Evolutionary conservation across 805 yeast genomes (phyloP), one percentile per base, ranked within the genome.

Genomic region (Candida insectalens): DNA sequence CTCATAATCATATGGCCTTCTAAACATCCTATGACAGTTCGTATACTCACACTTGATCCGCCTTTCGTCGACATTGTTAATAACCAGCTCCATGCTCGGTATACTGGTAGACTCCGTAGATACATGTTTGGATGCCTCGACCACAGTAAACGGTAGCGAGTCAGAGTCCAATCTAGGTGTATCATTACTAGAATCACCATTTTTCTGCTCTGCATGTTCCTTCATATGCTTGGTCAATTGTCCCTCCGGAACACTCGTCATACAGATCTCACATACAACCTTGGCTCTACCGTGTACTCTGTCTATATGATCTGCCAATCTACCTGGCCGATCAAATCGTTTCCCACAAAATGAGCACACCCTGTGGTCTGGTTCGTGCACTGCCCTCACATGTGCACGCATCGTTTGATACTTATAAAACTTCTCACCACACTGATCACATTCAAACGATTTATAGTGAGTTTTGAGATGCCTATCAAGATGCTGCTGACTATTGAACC

Each of bases 401-500:
- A 85, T 62, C 12, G 83, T 77, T 38, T 82, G 83, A 53, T 80
- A 84, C 44, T 80, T 81, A 48, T 76, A 71, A 47, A 85, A 89
- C 1, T 75, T 53, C 43, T 75, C 83, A 0, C 45, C 42, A 49
- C 98, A 92, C 42, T 67, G 61, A 2, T 67, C 46, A 53, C 96
- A 85, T 17, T 42, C 39, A 46, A 77, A 78, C 1, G 84, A 71
- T 42, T 69, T 67, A 4, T 75, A 74, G 52, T 92, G 97, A 2
- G 94, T 80, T 25, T 71, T 67, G 56, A 79, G 85, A 53, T 92
- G 98, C 34, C 95, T 67, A 40, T 68, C 72, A 36, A 85, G 62
- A 49, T 88, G 96, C 57, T 92, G 97, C 33, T 53, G 54, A 0
- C 95, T 69, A 34, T 77, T 78, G 33, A 83, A 79, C 3, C 95